Evolutionary conservation across 257 asterid genomes (phyloP).

Genomic region (Fraxinus excelsior): DNA sequence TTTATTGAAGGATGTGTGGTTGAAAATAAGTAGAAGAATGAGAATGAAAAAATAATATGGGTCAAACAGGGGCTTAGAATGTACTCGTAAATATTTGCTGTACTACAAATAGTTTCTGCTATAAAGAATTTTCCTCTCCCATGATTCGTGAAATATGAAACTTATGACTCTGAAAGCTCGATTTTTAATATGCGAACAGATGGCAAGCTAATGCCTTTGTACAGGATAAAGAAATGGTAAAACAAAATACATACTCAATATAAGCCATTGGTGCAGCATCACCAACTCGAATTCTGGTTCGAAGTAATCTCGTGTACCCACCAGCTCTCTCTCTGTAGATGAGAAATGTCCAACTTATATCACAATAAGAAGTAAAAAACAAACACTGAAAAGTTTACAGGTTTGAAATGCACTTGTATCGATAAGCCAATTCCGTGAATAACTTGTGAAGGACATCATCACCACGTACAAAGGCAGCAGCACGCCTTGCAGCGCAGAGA

Average conservation of each 20-base stretch:
- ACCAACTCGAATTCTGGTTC: conserved; percentile 89
- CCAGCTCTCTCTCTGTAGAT: conserved; percentile 69
- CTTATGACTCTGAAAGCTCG: neutral
- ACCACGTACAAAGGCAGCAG: conserved; percentile 92
- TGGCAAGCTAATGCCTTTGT: neutral
- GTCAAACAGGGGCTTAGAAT: too few species aligned
- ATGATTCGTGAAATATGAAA: neutral
- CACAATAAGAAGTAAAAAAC: conserved; percentile 11
- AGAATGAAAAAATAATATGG: too few species aligned
- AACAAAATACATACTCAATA: conserved; percentile 61
- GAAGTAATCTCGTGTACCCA: conserved; percentile 92
- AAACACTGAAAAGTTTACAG: conserved; percentile 3
- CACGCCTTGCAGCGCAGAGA: conserved; percentile 83
- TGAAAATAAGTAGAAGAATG: too few species aligned
- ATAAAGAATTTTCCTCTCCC: neutral
- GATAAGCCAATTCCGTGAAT: conserved; percentile 87
- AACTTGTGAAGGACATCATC: conserved; percentile 92
- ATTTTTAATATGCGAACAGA: neutral
- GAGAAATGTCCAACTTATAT: conserved; percentile 12
- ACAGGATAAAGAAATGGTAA: neutral
- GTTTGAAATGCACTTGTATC: conserved; percentile 73
- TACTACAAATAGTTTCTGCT: neutral
- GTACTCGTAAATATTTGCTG: neutral
- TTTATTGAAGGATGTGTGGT: too few species aligned
- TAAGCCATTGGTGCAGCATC: conserved; percentile 96